phyloP scores from a whole-genome alignment of 176 grass and related monocot species.

The Rhynchospora pubera region DNA sequence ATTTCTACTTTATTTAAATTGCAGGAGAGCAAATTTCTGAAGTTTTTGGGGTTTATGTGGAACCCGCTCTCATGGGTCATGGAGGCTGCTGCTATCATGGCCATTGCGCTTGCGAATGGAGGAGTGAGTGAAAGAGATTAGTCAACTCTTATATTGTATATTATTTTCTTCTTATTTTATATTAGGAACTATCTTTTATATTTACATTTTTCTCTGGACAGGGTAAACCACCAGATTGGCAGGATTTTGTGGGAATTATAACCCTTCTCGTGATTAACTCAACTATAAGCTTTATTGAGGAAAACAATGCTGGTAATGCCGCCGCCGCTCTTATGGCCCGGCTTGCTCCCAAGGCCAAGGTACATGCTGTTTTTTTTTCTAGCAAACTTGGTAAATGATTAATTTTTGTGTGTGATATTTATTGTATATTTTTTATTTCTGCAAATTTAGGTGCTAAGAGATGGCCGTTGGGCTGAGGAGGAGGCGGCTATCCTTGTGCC shows the following conservation, averaged over 20 bases:
- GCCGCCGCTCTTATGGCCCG: constrained; percentile 80
- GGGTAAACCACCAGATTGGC: constrained; percentile 90
- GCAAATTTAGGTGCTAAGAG: constrained; percentile 59
- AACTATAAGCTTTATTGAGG: constrained; percentile 84
- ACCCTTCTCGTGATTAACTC: constrained; percentile 84
- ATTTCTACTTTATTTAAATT: constrained; percentile 9
- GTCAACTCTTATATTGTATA: not conserved
- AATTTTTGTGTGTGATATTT: not conserved
- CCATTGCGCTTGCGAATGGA: constrained; percentile 75
- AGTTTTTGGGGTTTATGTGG: constrained; percentile 93
- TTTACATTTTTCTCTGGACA: constrained; percentile 18
- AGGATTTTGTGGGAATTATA: constrained; percentile 83
- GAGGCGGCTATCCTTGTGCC: constrained; percentile 52
- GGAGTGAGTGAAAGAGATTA: constrained; percentile 33
- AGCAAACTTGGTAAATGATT: not conserved
- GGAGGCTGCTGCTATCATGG: constrained; percentile 88
- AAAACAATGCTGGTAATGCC: constrained; percentile 90
- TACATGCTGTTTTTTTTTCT: constrained; percentile 7
- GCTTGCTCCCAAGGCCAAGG: constrained; percentile 84
- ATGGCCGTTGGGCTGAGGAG: constrained; percentile 62
- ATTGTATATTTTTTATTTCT: constrained; percentile 4
- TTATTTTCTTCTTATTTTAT: not conserved
- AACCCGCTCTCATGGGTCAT: constrained; percentile 88
- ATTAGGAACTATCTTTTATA: not conserved
- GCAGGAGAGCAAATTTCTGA: constrained; percentile 82